Evolutionary conservation across 768 basidiomycete species (phyloP).

Genomic region (Mycena crocata): DNA sequence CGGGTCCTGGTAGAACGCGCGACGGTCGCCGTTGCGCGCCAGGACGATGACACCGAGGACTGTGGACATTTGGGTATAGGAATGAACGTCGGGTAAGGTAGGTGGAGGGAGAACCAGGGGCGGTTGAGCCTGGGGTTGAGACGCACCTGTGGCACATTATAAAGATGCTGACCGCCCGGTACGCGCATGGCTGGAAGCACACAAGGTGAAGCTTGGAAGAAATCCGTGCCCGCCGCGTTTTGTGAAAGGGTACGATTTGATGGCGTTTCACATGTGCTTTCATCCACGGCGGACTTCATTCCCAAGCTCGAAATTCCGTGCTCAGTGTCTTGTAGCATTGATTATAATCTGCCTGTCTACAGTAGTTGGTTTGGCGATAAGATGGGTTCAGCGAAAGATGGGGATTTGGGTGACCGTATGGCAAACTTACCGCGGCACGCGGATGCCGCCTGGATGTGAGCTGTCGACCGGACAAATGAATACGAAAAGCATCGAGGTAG

Average conservation of each 20-base stretch:
- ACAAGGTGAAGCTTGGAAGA: neutral
- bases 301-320: too few species aligned
- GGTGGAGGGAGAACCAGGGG: neutral
- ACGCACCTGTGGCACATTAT: neutral
- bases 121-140: neutral
- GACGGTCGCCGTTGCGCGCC: constrained; percentile 83
- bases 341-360: neutral
- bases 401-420: too few species aligned
- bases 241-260: neutral
- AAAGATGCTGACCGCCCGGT: neutral
- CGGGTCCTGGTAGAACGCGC: constrained; percentile 78
- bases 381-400: neutral
- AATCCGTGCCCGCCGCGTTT: neutral
- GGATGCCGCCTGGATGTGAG: neutral
- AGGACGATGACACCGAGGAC: constrained; percentile 84
- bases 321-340: neutral
- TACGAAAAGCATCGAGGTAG: neutral
- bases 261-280: neutral
- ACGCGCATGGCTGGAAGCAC: neutral
- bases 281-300: too few species aligned
- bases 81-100: constrained; percentile 29
- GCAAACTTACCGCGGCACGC: neutral
- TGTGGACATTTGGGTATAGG: constrained; percentile 53
- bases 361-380: neutral
- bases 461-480: neutral